Evolutionary conservation across 805 yeast genomes (phyloP).

Genomic region (Ogataea glucozyma): DNA sequence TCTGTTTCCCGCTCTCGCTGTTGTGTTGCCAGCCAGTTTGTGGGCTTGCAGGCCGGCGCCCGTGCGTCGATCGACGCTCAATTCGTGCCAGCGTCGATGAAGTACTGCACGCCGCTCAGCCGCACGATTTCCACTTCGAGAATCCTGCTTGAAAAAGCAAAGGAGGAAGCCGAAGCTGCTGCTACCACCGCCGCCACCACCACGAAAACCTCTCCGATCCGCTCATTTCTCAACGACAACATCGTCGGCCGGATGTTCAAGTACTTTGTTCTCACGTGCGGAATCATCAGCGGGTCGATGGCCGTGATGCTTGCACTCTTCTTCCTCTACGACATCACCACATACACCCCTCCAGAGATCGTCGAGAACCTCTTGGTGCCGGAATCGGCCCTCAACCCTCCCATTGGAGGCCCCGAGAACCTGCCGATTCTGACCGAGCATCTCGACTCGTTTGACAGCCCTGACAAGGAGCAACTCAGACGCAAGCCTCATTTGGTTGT

Average conservation of each 20-base stretch:
- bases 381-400: slow-evolving; percentile 53
- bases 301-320: slow-evolving; percentile 46
- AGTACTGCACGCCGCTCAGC: too few relatives aligned
- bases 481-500: slow-evolving; percentile 59
- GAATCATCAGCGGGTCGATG: slow-evolving; percentile 46
- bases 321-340: slow-evolving; percentile 65
- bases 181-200: background rate
- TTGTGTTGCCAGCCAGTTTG: too few relatives aligned
- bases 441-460: slow-evolving; percentile 57
- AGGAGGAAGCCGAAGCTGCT: background rate
- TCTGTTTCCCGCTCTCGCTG: too few relatives aligned
- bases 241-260: slow-evolving; percentile 37
- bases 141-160: background rate
- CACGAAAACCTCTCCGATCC: background rate
- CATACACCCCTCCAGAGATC: slow-evolving; percentile 48
- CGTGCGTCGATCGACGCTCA: slow-evolving; percentile 5
- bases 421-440: slow-evolving; percentile 58
- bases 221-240: slow-evolving; percentile 25
- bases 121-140: background rate
- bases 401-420: slow-evolving; percentile 69
- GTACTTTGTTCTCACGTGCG: slow-evolving; percentile 39
- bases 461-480: slow-evolving; percentile 44
- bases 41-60: too few relatives aligned
- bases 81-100: too few relatives aligned
- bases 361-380: slow-evolving; percentile 51